Base-by-base conservation (phyloP, 2,329 filamentous ascomycete species). In the Fusarium poae region DNA sequence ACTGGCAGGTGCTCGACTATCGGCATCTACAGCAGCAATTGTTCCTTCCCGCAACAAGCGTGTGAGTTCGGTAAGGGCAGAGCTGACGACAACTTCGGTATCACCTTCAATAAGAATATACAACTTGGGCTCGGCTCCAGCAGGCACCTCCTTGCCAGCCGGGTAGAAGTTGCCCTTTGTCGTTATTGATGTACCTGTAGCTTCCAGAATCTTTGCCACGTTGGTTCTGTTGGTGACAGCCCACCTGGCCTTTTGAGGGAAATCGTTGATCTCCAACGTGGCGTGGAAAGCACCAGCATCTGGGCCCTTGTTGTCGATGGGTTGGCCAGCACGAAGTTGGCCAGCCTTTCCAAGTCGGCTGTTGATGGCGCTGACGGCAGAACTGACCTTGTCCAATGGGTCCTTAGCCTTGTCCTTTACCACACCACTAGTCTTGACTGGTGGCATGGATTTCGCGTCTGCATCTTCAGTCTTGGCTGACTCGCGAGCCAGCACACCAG, bases 21-120 rank as follows among this genome's bases (percentile, higher is more conserved):
- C 91, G n/a, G 92, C 91, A 74, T 97, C 94, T 27, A 91, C 92
- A 13, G 94, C 94, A 16, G 93, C 93, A 74, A 97, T 89, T 0
- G 94, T 97, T 15, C 93, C 96, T 80, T 98, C 96, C 77, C 91
- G 93, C 72, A 99, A 82, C 75, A 97, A 82, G 46, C 94, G 88
- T 77, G 94, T 95, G 70, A 99, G 85, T 81, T 98, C 94, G 71
- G 89, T 88, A 87, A 99, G 93, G 3, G 96, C 96, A 74, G 92
- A 91, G 52, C 92, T 92, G 29, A 99, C 96, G 32, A 94, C 90
- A 54, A 97, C 84, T 80, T 99, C 96, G 0, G 96, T 98, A 76
- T 99, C 96, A 42, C 96, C 96, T 78, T 99, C 96, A 59, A 99
- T 97, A 64, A 99, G 86, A 75, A 99, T 97, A 78, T 98, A 99